Evolutionary conservation across 805 yeast genomes (phyloP).

Genomic region (Candida pseudoglaebosa): DNA sequence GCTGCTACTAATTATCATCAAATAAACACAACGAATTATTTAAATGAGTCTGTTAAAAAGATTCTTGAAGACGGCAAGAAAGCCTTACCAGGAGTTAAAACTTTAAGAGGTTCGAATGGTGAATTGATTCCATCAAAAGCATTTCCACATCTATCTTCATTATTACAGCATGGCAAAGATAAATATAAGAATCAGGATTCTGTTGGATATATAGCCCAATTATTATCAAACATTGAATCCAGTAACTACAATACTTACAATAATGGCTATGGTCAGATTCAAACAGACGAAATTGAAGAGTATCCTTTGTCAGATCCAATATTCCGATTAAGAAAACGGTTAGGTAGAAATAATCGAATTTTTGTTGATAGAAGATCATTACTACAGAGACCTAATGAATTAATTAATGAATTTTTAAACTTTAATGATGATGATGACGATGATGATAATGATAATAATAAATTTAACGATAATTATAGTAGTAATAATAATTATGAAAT

Average conservation of each 20-base stretch:
- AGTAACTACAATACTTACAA: slow-evolving; percentile 38
- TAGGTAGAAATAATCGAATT: slow-evolving; percentile 64
- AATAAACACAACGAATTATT: slow-evolving; percentile 56
- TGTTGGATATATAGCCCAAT: slow-evolving; percentile 34
- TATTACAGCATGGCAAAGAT: slow-evolving; percentile 26
- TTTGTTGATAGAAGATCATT: slow-evolving; percentile 74
- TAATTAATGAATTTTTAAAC: slow-evolving; percentile 39
- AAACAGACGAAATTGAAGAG: slow-evolving; percentile 17
- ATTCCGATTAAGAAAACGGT: slow-evolving; percentile 66
- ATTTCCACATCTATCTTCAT: slow-evolving; percentile 45
- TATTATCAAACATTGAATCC: slow-evolving; percentile 35
- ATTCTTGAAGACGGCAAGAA: slow-evolving; percentile 42
- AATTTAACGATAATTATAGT: slow-evolving; percentile 4
- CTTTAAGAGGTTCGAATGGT: slow-evolving; percentile 50
- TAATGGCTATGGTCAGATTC: slow-evolving; percentile 30
- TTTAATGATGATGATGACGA: slow-evolving; percentile 27
- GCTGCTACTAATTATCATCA: slow-evolving; percentile 62
- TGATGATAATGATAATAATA: slow-evolving; percentile 16
- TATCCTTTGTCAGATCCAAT: slow-evolving; percentile 45
- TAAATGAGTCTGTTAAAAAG: slow-evolving; percentile 38
- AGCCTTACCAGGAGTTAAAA: slow-evolving; percentile 41
- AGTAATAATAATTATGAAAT: not conserved
- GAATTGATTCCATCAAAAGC: slow-evolving; percentile 45
- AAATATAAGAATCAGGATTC: slow-evolving; percentile 17
- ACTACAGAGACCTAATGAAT: slow-evolving; percentile 29